These are phyloP conservation scores for Pseudonitzschia multiseries DNA, from an alignment of 108 stramenopile genomes.

Conservation along the genomic window DNA sequence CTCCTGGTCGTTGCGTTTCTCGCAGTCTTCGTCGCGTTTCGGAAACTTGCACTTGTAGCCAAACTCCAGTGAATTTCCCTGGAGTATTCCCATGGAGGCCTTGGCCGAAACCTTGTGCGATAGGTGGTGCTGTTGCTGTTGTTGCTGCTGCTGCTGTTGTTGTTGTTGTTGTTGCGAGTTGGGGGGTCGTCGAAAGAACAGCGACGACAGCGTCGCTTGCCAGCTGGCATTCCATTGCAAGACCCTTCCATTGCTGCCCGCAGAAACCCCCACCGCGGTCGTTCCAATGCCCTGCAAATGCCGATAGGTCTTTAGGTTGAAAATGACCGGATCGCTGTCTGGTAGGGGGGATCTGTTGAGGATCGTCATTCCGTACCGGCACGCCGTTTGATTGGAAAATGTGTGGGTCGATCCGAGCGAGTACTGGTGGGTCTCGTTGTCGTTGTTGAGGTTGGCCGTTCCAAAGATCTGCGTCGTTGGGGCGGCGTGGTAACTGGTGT, in stretches of 20 bases:
- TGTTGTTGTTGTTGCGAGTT: not conserved
- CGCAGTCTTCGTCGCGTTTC: not conserved
- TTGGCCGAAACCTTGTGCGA: slow-evolving; percentile 33
- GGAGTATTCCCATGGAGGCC: slow-evolving; percentile 29
- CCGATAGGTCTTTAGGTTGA: slow-evolving; percentile 36
- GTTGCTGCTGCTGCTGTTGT: not conserved
- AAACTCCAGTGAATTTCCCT: slow-evolving; percentile 34
- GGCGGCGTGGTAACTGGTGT: slow-evolving; percentile 30
- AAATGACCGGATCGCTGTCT: slow-evolving; percentile 22
- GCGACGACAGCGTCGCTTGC: slow-evolving; percentile 14
- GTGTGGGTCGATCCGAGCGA: slow-evolving; percentile 32
- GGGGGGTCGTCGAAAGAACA: not conserved
- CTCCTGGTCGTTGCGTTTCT: not conserved
- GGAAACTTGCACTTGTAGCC: slow-evolving; percentile 18
- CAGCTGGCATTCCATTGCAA: slow-evolving; percentile 37
- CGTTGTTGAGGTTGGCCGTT: slow-evolving; percentile 37
- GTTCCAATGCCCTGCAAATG: slow-evolving; percentile 35
- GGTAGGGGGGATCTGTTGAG: slow-evolving; percentile 34
- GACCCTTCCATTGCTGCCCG: slow-evolving; percentile 29
- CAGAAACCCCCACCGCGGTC: slow-evolving; percentile 27
- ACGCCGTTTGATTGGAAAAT: slow-evolving; percentile 37
- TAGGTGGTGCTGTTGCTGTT: not conserved
- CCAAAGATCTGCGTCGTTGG: slow-evolving; percentile 34
- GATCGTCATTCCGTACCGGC: slow-evolving; percentile 31
- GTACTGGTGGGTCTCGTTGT: slow-evolving; percentile 35